Conservation (phyloP, 2,329 filamentous ascomycete species). For the Aspergillus flavus region DNA sequence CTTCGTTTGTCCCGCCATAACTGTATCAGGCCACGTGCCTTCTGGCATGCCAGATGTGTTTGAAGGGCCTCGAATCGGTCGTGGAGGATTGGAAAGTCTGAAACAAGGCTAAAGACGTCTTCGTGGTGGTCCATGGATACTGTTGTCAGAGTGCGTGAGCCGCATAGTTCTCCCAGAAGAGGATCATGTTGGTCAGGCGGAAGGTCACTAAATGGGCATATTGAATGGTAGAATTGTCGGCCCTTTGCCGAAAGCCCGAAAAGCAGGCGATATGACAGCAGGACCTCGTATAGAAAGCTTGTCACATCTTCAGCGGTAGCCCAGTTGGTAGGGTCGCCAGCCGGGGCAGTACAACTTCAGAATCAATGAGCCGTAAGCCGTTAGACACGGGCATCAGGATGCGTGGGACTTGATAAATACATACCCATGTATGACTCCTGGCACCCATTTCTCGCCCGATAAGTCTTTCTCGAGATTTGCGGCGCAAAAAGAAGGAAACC, state of each 20-base stretch:
- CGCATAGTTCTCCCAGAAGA: not conserved
- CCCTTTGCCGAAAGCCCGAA: slow-evolving; percentile 12
- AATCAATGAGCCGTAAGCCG: not conserved
- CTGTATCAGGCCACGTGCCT: not conserved
- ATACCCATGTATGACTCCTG: not conserved
- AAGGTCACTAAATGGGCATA: slow-evolving; percentile 4
- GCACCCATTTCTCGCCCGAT: not conserved
- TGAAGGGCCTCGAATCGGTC: not conserved
- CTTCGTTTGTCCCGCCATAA: not conserved
- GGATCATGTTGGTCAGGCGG: not conserved
- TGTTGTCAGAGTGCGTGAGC: not conserved
- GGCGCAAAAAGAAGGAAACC: slow-evolving; percentile 10
- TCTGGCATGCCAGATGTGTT: not conserved
- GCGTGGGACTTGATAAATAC: not conserved
- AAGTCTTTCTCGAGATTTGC: not conserved
- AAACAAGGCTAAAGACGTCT: not conserved
- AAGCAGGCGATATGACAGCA: slow-evolving; percentile 13
- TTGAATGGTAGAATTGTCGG: slow-evolving; percentile 1
- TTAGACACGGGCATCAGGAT: not conserved
- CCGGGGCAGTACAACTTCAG: not conserved
- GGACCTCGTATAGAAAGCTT: slow-evolving; percentile 5
- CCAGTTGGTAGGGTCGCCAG: slow-evolving; percentile 2
- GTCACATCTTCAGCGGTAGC: slow-evolving; percentile 12
- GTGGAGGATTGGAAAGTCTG: not conserved
- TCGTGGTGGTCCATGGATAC: not conserved